phyloP scores from a whole-genome alignment of 176 grass and related monocot species.

The Triticum timopheevii region DNA sequence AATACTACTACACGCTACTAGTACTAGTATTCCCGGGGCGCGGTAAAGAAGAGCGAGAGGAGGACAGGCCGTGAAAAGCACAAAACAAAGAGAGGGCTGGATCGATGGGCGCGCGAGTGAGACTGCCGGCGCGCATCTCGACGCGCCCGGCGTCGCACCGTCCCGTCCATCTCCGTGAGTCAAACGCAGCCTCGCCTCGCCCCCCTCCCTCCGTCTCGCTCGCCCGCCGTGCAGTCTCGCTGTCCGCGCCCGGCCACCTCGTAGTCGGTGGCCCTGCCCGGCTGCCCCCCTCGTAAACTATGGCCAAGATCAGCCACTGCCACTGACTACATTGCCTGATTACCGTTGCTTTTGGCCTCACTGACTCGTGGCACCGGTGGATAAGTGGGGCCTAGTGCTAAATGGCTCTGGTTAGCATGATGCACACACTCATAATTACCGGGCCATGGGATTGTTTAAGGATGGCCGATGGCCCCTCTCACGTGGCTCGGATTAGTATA shows the following conservation, averaged over 20 bases:
- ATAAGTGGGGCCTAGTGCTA: neutral
- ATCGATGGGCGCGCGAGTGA: neutral
- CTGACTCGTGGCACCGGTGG: neutral
- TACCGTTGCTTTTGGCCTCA: no score
- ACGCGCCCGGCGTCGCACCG: neutral
- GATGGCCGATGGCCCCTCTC: neutral
- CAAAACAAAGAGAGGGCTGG: neutral
- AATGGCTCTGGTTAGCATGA: neutral
- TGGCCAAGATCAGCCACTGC: neutral
- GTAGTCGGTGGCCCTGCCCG: slow-evolving; percentile 34
- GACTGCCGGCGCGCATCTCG: slow-evolving; percentile 33
- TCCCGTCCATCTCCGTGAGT: slow-evolving; percentile 31
- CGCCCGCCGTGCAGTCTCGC: slow-evolving; percentile 43
- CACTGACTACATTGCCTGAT: no score
- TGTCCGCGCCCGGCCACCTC: slow-evolving; percentile 26
- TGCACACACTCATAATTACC: neutral
- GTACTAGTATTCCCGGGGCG: slow-evolving; percentile 16
- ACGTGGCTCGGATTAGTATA: slow-evolving; percentile 36
- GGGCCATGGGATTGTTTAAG: neutral
- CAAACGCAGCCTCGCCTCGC: slow-evolving; percentile 49
- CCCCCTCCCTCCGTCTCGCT: neutral
- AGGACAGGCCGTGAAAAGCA: slow-evolving; percentile 12
- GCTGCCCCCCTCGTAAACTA: neutral
- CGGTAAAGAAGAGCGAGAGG: slow-evolving; percentile 31
- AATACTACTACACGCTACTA: neutral